Conservation (phyloP, 768 basidiomycete genomes). For the Tricholoma bakamatsutake region DNA sequence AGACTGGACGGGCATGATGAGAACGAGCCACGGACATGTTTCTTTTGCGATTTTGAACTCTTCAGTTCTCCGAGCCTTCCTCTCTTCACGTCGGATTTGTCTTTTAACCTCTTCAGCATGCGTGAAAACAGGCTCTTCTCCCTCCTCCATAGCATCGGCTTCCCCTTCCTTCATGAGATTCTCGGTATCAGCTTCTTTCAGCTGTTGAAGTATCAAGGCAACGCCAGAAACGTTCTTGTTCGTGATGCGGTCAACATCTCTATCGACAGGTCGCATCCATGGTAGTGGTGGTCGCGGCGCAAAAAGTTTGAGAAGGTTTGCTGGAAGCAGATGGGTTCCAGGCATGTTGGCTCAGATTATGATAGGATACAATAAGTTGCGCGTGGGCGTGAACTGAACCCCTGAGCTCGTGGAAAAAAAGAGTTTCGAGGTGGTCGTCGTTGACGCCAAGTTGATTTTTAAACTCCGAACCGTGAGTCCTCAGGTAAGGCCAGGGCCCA, state of each 20-base stretch:
- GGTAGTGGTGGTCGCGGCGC: slow-evolving; percentile 88
- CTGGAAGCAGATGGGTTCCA: slow-evolving; percentile 87
- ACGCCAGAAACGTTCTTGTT: slow-evolving; percentile 72
- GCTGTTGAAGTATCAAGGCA: slow-evolving; percentile 60
- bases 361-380: neutral
- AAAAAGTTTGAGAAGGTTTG: slow-evolving; percentile 95
- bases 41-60: slow-evolving; percentile 79
- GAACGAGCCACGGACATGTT: slow-evolving; percentile 55
- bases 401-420: neutral
- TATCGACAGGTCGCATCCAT: slow-evolving; percentile 80
- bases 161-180: slow-evolving; percentile 53
- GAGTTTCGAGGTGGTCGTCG: neutral
- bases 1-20: neutral
- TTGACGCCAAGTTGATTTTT: slow-evolving; percentile 9
- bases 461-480: slow-evolving; percentile 15
- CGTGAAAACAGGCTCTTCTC: slow-evolving; percentile 76
- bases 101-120: slow-evolving; percentile 80
- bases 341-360: slow-evolving; percentile 30
- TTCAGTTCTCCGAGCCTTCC: slow-evolving; percentile 70
- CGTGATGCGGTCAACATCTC: slow-evolving; percentile 70
- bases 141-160: slow-evolving; percentile 74
- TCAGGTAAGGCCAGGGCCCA: neutral
- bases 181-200: slow-evolving; percentile 76
- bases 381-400: neutral
- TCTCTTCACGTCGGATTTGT: slow-evolving; percentile 70